A percentile compares a stretch with the other conserved stretches of the same genome.
Conservation (phyloP, 148 eudicot genomes). For the Vaccinium darrowii region DNA sequence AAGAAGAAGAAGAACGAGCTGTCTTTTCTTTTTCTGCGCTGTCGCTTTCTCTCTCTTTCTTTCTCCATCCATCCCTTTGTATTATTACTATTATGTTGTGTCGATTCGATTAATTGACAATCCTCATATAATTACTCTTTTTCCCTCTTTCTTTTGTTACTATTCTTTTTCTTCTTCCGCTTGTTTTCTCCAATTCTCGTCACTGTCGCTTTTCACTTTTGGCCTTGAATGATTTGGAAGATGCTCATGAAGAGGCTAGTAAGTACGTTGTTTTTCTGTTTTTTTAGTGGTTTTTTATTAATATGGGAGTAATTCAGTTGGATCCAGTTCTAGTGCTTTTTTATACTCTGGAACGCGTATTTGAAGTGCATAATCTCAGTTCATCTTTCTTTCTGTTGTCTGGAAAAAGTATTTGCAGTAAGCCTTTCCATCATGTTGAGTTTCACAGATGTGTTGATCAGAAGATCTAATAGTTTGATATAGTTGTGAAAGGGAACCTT, state of each 20-base stretch:
- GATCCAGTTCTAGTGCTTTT: neutral
- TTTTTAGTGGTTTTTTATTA: neutral
- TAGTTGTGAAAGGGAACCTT: conserved; percentile 4
- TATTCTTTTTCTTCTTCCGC: conserved; percentile 7
- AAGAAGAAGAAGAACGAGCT: conserved; percentile 12
- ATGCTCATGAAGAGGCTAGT: conserved; percentile 45
- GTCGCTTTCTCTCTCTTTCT: conserved; percentile 40
- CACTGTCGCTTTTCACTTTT: conserved; percentile 17
- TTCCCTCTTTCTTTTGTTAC: neutral
- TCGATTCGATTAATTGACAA: conserved; percentile 18
- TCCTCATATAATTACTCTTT: conserved; percentile 18
- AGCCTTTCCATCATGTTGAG: neutral
- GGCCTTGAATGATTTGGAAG: conserved; percentile 16
- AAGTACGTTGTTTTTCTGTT: conserved; percentile 42
- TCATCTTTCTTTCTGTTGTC: neutral
- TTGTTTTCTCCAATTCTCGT: neutral
- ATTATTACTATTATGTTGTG: neutral
- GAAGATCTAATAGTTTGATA: neutral
- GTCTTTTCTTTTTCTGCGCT: conserved; percentile 34
- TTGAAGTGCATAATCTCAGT: neutral
- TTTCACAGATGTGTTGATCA: neutral
- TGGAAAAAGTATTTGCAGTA: neutral
- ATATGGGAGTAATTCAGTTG: neutral
- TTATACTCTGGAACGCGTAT: neutral
- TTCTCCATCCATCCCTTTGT: conserved; percentile 23